Evolutionary conservation across 768 basidiomycete genomes (phyloP), one percentile per base, ranked within the genome.

Genomic region (Mycena vitilis): DNA sequence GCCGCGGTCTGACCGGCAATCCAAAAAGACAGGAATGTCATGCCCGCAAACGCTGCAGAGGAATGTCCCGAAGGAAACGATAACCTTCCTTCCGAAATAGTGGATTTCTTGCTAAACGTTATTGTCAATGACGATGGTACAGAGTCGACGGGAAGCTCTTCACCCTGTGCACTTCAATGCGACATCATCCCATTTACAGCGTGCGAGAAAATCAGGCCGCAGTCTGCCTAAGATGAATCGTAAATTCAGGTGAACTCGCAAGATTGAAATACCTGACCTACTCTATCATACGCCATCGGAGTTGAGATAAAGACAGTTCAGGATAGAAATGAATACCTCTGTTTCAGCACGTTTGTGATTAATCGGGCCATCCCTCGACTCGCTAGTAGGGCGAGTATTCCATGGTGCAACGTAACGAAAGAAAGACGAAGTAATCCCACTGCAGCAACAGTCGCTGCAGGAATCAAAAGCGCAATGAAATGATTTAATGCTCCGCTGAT

Each of bases 61-160:
- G 90, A 89, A 75, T 92, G 90, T 8, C 90, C 90, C 13, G 89
- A 90, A 9, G 90, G 90, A 73, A 92, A 92, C 0, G 89, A 91
- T 62, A 84, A 81, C 40, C 89, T 79, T 16, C 89, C 89, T 62
- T 86, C 84, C 16, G 81, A 53, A 34, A 91, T 73, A 13, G 75
- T 64, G 6, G 80, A 71, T 22, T 74, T 60, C 40, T 86, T 76
- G 20, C 83, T 84, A 66, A 23, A 30, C 22, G 15, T 44, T 6
- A 25, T 61, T 20, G 54, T 66, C 60, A 72, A 60, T 55, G 49
- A 58, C 40, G n/a, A 47, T 8, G 49, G 36, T 20, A 30, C 30
- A 30, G 30, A 30, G 15, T 47, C n/a, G 12, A 47, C 34, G 36
- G 49, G 53, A 22, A 48, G 18, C 12, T 2, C 18, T 58, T 52